These are phyloP conservation scores for Citrus sinensis DNA, from an alignment of 345 rosid species.

Conservation along the genomic window DNA sequence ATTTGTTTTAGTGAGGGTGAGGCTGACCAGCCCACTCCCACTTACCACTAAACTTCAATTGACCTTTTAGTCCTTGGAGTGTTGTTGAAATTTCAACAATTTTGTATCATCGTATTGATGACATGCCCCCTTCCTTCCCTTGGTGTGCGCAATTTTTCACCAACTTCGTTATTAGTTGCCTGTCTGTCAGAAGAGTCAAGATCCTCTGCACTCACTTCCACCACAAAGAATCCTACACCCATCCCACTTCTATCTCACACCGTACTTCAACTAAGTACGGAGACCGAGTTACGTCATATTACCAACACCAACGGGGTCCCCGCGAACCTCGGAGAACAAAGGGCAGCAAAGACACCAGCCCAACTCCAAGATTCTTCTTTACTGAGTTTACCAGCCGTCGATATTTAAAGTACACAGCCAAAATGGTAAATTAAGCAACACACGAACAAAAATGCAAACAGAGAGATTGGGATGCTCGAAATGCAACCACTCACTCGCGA, in stretches of 20 bases:
- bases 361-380: background rate
- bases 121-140: background rate
- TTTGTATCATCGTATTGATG: too few species aligned
- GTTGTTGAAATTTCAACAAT: too few species aligned
- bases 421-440: background rate
- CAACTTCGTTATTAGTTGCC: background rate
- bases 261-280: background rate
- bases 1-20: too few species aligned
- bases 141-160: background rate
- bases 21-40: too few species aligned
- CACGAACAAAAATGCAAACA: background rate
- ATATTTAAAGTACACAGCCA: background rate
- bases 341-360: background rate
- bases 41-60: too few species aligned
- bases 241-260: background rate
- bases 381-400: slow-evolving; percentile 3
- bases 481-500: slow-evolving; percentile 61
- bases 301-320: background rate
- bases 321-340: background rate
- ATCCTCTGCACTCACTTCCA: slow-evolving; percentile 1
- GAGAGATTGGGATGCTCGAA: slow-evolving; percentile 19
- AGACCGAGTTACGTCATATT: too few species aligned
- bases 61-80: too few species aligned
- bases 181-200: background rate
- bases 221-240: background rate